phyloP scores from a whole-genome alignment of 2,329 filamentous ascomycete genomes.

The Cladorrhinum sp. region DNA sequence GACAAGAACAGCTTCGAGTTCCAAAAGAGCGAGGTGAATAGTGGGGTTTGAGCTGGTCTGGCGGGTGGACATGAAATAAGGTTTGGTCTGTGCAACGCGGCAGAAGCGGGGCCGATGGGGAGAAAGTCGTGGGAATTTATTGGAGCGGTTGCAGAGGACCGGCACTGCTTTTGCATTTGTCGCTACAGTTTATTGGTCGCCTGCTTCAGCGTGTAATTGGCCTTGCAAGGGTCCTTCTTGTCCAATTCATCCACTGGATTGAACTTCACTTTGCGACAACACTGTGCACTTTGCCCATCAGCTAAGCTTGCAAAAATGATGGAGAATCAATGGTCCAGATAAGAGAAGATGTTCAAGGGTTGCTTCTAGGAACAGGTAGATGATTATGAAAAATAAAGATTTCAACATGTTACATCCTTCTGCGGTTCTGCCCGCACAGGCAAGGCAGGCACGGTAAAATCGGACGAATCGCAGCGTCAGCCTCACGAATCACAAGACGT shows the following conservation, averaged over 20 bases:
- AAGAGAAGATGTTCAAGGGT: no score
- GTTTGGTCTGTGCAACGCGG: conserved; percentile 5
- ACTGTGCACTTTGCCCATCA: no score
- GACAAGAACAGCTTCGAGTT: neutral
- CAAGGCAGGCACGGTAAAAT: neutral
- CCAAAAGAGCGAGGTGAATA: neutral
- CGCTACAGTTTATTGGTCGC: neutral
- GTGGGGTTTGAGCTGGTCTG: conserved; percentile 5
- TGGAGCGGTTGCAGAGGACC: neutral
- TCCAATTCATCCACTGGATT: neutral
- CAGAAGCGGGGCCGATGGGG: neutral
- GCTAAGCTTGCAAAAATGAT: no score
- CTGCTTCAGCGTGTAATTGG: neutral
- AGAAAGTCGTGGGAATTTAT: neutral
- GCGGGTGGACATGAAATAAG: neutral
- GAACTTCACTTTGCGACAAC: no score
- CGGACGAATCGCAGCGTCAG: conserved; percentile 2
- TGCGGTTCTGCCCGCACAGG: neutral
- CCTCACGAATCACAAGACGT: conserved; percentile 8
- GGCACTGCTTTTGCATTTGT: no score
- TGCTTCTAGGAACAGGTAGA: no score
- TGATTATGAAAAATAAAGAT: neutral
- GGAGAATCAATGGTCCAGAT: no score
- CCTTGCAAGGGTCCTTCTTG: neutral
- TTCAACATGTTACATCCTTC: neutral